phyloP scores from a whole-genome alignment of 1,284 basidiomycete species.

The Ganoderma lingzhi region DNA sequence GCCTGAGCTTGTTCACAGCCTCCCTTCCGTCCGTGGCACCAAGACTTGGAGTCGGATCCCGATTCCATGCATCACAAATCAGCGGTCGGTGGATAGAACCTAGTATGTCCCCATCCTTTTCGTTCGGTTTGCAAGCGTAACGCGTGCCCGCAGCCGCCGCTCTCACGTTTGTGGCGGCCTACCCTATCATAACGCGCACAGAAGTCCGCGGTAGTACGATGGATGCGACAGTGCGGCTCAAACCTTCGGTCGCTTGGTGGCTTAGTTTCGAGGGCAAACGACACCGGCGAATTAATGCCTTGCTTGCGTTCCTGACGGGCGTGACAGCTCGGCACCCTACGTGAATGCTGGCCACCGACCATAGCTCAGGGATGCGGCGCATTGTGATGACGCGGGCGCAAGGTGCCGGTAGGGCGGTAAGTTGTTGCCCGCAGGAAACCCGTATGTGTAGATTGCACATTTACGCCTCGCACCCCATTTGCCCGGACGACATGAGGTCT shows the following conservation, averaged over 20 bases:
- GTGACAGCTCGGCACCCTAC: slow-evolving; percentile 28
- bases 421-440: slow-evolving; percentile 14
- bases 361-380: slow-evolving; percentile 20
- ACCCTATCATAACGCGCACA: slow-evolving; percentile 15
- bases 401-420: slow-evolving; percentile 17
- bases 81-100: slow-evolving; percentile 12
- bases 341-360: slow-evolving; percentile 17
- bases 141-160: slow-evolving; percentile 11
- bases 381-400: slow-evolving; percentile 10
- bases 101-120: slow-evolving; percentile 17
- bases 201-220: slow-evolving; percentile 19
- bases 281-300: slow-evolving; percentile 21
- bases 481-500: background rate
- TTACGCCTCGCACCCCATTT: slow-evolving; percentile 3
- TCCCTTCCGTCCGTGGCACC: slow-evolving; percentile 6
- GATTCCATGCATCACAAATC: slow-evolving; percentile 10
- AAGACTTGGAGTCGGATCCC: slow-evolving; percentile 5
- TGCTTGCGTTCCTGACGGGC: slow-evolving; percentile 20
- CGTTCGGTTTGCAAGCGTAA: slow-evolving; percentile 15
- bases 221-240: slow-evolving; percentile 5
- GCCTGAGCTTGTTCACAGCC: slow-evolving; percentile 18
- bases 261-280: slow-evolving; percentile 1
- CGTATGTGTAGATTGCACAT: slow-evolving; percentile 23
- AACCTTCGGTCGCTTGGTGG: background rate
- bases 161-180: slow-evolving; percentile 13